Evolutionary conservation across 2,329 filamentous ascomycete species (phyloP), one percentile per base, ranked within the genome.

Genomic region (Exophiala oligosperma): DNA sequence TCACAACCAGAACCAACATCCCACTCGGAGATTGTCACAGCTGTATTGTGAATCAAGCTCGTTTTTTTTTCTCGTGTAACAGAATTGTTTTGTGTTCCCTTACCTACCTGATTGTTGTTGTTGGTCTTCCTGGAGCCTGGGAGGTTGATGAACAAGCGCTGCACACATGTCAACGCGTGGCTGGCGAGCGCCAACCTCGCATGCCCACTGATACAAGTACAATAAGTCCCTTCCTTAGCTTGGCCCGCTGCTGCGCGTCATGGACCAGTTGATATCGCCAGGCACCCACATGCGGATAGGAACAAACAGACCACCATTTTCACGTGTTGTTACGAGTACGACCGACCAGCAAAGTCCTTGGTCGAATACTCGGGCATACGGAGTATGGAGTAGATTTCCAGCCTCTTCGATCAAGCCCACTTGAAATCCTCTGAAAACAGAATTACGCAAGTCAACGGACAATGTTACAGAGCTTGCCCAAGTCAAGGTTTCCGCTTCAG

Each of bases 211-310:
- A 38, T 38, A 35, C 26, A 29, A 60, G 43, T 60, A 57, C 59
- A 40, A 35, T 49, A 29, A 29, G 24, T 17, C 24, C 24, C 11
- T 29, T n/a, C 28, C 23, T 48, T 57, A 56, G 51, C 32, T 17
- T 37, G 47, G 43, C 53, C 55, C 52, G 44, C 41, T 52, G 41
- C 55, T 63, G 61, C 58, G 55, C 57, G 55, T 63, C 61, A 61
- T 63, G 52, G 49, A 40, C 26, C 54, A 35, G 28, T n/a, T 48
- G 46, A 26, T 26, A n/a, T n/a, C 46, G 24, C 21, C n/a, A 46
- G 43, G 8, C 43, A 12, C 43, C 32, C 32, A 35, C 48, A 50
- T 35, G 48, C 21, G 48, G 40, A 23, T 8, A 23, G 17, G 44
- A 9, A 29, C 23, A 48, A n/a, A 48, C 24, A 48, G 28, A 29